Conservation (phyloP, 2,329 filamentous ascomycete species). For the Colletotrichum costaricense region DNA sequence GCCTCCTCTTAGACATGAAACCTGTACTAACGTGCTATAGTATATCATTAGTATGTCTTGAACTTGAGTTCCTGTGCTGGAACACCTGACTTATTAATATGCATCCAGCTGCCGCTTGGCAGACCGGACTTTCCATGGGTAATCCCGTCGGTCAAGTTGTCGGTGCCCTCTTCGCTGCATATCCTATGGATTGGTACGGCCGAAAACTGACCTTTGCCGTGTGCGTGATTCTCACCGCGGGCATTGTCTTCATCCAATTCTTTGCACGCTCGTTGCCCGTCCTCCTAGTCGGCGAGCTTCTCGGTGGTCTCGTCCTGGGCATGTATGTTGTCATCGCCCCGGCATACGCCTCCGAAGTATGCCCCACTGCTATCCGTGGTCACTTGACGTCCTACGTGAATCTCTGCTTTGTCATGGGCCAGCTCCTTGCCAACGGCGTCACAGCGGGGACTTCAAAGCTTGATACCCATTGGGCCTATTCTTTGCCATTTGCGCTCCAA, state of each 20-base stretch:
- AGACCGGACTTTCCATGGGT: slow-evolving; percentile 61
- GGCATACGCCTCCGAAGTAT: slow-evolving; percentile 71
- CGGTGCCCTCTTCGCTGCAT: slow-evolving; percentile 62
- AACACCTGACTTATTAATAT: not conserved
- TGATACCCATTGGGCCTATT: slow-evolving; percentile 60
- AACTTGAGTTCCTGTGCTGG: not conserved
- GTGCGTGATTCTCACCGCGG: slow-evolving; percentile 58
- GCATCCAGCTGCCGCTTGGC: slow-evolving; percentile 53
- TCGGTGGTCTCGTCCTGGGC: slow-evolving; percentile 71
- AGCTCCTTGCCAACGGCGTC: slow-evolving; percentile 64
- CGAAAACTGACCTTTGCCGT: slow-evolving; percentile 57
- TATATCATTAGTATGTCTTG: slow-evolving; percentile 47
- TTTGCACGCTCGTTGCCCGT: slow-evolving; percentile 66
- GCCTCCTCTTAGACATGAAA: not conserved
- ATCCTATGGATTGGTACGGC: slow-evolving; percentile 58
- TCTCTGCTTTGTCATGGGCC: slow-evolving; percentile 71
- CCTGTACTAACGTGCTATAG: slow-evolving; percentile 18
- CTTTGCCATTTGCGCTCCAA: slow-evolving; percentile 60
- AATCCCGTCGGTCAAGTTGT: slow-evolving; percentile 68
- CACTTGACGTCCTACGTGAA: slow-evolving; percentile 70
- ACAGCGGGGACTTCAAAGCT: slow-evolving; percentile 55
- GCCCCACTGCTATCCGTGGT: slow-evolving; percentile 67
- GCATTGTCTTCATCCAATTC: slow-evolving; percentile 72
- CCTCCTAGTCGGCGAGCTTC: slow-evolving; percentile 70
- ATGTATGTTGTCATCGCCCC: slow-evolving; percentile 70